phyloP scores from a whole-genome alignment of 2,329 filamentous ascomycete genomes.

The Diatrype stigma region DNA sequence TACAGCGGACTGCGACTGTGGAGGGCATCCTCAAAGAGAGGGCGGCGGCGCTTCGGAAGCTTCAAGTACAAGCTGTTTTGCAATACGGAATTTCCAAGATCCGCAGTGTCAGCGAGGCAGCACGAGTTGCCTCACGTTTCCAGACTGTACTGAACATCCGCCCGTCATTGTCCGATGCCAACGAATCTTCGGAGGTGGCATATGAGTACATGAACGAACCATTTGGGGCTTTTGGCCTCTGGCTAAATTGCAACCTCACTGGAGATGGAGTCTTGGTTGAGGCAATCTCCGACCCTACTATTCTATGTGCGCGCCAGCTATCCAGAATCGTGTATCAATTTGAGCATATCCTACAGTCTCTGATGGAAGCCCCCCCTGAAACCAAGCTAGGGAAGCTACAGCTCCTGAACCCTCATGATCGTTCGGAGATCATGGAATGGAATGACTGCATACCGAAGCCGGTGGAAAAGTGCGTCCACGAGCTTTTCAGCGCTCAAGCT shows the following conservation, averaged over 20 bases:
- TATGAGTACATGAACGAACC: slow-evolving; percentile 1
- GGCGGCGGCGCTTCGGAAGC: slow-evolving; percentile 3
- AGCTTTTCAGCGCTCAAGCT: slow-evolving; percentile 5
- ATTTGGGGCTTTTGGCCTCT: slow-evolving; percentile 1
- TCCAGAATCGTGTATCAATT: slow-evolving; percentile 6
- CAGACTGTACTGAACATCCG: slow-evolving; percentile 10
- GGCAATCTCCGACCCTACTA: slow-evolving; percentile 2
- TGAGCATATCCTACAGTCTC: slow-evolving; percentile 1
- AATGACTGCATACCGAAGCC: neutral
- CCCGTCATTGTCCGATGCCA: neutral
- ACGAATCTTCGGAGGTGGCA: slow-evolving; percentile 1
- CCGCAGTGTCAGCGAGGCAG: slow-evolving; percentile 4
- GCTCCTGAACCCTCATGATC: slow-evolving; percentile 5
- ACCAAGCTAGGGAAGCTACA: slow-evolving; percentile 6
- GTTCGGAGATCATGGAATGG: slow-evolving; percentile 4
- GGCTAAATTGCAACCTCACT: slow-evolving; percentile 2
- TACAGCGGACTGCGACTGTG: slow-evolving; percentile 5
- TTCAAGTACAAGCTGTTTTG: slow-evolving; percentile 3
- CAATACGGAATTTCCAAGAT: slow-evolving; percentile 6
- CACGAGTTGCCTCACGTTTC: slow-evolving; percentile 6
- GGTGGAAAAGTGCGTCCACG: slow-evolving; percentile 2
- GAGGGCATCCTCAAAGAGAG: slow-evolving; percentile 8
- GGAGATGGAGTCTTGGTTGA: slow-evolving; percentile 1
- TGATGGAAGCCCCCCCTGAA: neutral
- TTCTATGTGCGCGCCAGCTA: slow-evolving; percentile 3